Evolutionary conservation across 2,329 filamentous ascomycete genomes (phyloP).

Genomic region (Fusarium sp.): DNA sequence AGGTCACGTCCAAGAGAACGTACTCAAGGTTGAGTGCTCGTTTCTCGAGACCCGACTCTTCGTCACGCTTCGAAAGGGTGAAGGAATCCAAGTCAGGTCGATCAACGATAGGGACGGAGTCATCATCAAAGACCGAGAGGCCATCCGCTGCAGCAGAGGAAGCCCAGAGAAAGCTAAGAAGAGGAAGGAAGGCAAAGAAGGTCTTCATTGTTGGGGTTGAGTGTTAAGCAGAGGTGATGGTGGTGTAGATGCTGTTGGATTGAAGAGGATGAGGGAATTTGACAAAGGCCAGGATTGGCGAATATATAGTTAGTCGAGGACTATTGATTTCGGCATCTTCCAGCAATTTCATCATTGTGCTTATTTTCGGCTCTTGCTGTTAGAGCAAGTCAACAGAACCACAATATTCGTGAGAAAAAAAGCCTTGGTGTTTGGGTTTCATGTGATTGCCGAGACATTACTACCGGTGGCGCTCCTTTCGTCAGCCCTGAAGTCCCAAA

Average conservation of each 20-base stretch:
- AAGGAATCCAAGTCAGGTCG: conserved; percentile 4
- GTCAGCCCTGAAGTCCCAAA: not conserved
- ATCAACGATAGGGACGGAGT: not conserved
- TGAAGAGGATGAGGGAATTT: not conserved
- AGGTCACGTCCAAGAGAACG: conserved; percentile 5
- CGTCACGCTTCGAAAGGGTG: not conserved
- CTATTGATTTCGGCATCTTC: not conserved
- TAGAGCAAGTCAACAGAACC: not conserved
- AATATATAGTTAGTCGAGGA: not conserved
- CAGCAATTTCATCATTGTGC: not conserved
- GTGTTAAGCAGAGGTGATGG: not conserved
- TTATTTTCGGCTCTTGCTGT: not conserved
- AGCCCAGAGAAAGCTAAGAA: not conserved
- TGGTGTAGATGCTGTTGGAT: not conserved
- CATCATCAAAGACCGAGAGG: conserved; percentile 6
- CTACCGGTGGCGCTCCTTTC: not conserved
- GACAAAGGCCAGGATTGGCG: not conserved
- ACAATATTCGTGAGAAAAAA: not conserved
- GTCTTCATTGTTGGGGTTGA: not conserved
- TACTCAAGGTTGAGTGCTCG: conserved; percentile 5
- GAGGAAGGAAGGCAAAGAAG: not conserved
- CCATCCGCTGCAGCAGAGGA: not conserved
- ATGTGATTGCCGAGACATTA: not conserved
- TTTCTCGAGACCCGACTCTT: conserved; percentile 3
- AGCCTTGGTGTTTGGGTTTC: not conserved